Evolutionary conservation across 306 rosid genomes (phyloP), one percentile per base, ranked within the genome.

Genomic region (Hippophae gyantsensis): DNA sequence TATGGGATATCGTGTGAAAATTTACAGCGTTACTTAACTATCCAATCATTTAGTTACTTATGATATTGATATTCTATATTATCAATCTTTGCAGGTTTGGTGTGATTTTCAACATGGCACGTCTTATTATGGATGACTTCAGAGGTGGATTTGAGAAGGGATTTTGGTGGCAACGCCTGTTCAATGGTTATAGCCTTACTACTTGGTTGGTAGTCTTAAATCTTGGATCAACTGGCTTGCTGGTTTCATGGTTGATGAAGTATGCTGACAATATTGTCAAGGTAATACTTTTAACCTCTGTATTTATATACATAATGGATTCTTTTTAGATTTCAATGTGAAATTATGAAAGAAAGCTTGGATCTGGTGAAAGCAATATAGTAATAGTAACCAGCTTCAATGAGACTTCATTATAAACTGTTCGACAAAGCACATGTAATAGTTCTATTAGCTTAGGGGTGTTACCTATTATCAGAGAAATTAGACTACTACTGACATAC

Each of bases 181-280:
- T 88, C 72, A 75, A 83, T 72, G 99, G 99, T 64, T 92, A 92
- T 66, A 78, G 72, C 49, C 23, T 79, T 77, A 87, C 86, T 42
- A 92, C 99, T 44, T 92, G 95, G 90, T 44, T 88, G 88, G 99
- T 88, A 43, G 89, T 90, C 64, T 73, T 85, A 63, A 90, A 90
- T 84, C 92, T 90, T 61, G 98, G 92, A 56, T 90, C 98, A 46
- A 87, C 98, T 25, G 97, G 97, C 65, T 84, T 90, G 79, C 65
- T 87, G 55, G 95, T 85, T 72, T 90, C 97, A 61, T 90, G 97
- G 97, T 66, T 90, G 74, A 90, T 90, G 95, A 90, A 90, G 69
- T 81, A 90, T 65, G 97, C 97, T 26, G 97, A 90, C 77, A 90
- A 90, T 71, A 90, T 90, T 78, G 95, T 90, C 25, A 90, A 90